Percentiles rank a stretch among this genome's conserved stretches.
These are phyloP conservation scores for Symbiotaphrina buchneri DNA, from an alignment of 495 filamentous ascomycete genomes.

Conservation along the genomic window DNA sequence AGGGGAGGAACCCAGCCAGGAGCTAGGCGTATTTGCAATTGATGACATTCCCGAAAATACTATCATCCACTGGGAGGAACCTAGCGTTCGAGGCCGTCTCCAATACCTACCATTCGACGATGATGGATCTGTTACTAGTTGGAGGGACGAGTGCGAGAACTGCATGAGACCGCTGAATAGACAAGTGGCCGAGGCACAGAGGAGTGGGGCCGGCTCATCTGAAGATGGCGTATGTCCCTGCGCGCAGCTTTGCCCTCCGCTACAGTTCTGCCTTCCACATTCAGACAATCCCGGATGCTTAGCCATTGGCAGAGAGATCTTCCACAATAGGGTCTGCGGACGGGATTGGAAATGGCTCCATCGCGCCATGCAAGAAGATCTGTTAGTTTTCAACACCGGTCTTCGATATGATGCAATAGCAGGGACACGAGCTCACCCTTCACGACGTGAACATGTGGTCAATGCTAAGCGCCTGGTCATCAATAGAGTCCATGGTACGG, in stretches of 20 bases:
- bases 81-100: conserved; percentile 2
- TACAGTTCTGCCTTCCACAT: no score
- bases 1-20: not conserved
- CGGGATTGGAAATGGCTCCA: conserved; percentile 17
- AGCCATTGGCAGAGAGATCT: conserved; percentile 9
- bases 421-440: no score
- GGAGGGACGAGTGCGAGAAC: not conserved
- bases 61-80: conserved; percentile 4
- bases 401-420: no score
- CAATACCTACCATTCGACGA: conserved; percentile 1
- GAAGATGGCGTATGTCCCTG: no score
- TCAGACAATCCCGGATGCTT: conserved; percentile 10
- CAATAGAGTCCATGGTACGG: conserved; percentile 12
- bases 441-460: no score
- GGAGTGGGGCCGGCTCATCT: no score
- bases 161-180: not conserved
- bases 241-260: no score
- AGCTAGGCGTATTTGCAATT: conserved; percentile 1
- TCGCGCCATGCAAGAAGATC: conserved; percentile 9
- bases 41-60: not conserved
- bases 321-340: conserved; percentile 13
- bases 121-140: no score
- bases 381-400: no score
- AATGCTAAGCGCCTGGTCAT: no score
- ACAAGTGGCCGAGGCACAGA: no score